Evolutionary conservation across 305 asterid genomes (phyloP).

Genomic region (Striga hermonthica): DNA sequence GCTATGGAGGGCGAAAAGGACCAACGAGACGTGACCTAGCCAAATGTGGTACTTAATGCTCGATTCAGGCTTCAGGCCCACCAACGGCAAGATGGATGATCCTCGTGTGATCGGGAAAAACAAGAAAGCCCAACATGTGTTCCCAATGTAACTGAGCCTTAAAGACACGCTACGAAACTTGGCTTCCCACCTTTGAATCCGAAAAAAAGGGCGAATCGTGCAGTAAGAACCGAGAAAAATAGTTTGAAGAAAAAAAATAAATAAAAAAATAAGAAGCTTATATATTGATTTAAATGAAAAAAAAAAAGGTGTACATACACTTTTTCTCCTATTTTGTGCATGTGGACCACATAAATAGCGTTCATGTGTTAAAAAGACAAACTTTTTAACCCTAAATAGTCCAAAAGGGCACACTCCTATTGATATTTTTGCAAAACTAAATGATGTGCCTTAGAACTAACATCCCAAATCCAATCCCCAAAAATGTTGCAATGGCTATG

Average conservation of each 20-base stretch:
- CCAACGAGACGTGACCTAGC: slow-evolving; percentile 63
- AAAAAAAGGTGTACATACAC: too few species aligned
- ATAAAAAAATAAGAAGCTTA: neutral
- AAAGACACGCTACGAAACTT: slow-evolving; percentile 56
- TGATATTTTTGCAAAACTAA: too few species aligned
- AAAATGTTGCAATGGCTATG: slow-evolving; percentile 67
- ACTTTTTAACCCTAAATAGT: too few species aligned
- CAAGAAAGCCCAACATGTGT: slow-evolving; percentile 53
- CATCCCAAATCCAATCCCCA: slow-evolving; percentile 66
- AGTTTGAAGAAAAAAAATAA: too few species aligned
- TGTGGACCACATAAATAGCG: too few species aligned
- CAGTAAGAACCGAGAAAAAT: slow-evolving; percentile 20
- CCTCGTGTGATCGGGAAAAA: slow-evolving; percentile 81
- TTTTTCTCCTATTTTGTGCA: slow-evolving; percentile 42
- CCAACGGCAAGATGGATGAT: slow-evolving; percentile 62
- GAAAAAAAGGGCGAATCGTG: too few species aligned
- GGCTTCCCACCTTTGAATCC: slow-evolving; percentile 45
- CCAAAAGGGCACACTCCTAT: too few species aligned
- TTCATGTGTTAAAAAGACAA: neutral
- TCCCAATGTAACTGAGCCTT: slow-evolving; percentile 58
- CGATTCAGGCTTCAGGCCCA: slow-evolving; percentile 72
- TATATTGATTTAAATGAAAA: neutral
- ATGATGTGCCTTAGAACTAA: slow-evolving; percentile 44
- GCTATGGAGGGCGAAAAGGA: slow-evolving; percentile 59
- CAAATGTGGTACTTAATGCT: slow-evolving; percentile 89